These are phyloP conservation scores for Stereum hirsutum DNA, from an alignment of 1,284 basidiomycete species.

Conservation along the genomic window DNA sequence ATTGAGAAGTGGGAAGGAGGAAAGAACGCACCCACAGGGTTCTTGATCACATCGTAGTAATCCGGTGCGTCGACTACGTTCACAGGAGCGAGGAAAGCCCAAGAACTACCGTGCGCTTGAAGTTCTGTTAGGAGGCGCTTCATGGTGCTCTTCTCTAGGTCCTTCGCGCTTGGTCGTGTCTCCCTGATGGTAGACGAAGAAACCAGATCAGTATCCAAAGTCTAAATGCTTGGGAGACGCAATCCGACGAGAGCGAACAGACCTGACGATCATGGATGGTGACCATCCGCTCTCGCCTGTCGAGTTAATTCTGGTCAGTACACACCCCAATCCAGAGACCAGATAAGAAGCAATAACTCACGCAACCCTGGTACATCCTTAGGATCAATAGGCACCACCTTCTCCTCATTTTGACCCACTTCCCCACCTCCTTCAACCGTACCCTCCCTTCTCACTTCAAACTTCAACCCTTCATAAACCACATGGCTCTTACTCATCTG, in stretches of 20 bases:
- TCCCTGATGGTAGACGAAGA: too few species aligned
- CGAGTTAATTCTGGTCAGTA: constrained; percentile 5
- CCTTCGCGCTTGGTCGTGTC: constrained; percentile 38
- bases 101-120: constrained; percentile 73
- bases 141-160: constrained; percentile 60
- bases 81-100: constrained; percentile 86
- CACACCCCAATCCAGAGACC: background rate
- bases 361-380: constrained; percentile 81
- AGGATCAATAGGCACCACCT: constrained; percentile 46
- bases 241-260: constrained; percentile 23
- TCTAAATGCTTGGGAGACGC: too few species aligned
- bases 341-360: constrained; percentile 26
- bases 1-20: background rate
- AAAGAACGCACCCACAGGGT: constrained; percentile 80
- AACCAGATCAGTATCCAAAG: too few species aligned
- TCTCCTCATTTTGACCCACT: too few species aligned
- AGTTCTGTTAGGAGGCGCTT: constrained; percentile 81
- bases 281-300: constrained; percentile 92
- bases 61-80: constrained; percentile 79
- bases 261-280: constrained; percentile 76
- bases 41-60: constrained; percentile 86
- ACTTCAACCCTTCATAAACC: constrained; percentile 84
- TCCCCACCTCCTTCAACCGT: too few species aligned
- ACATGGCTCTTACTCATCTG: constrained; percentile 84
- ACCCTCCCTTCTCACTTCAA: constrained; percentile 44